phyloP scores from a whole-genome alignment of 192 early-diverging fungal genomes.

The Rhizophagus clarus region DNA sequence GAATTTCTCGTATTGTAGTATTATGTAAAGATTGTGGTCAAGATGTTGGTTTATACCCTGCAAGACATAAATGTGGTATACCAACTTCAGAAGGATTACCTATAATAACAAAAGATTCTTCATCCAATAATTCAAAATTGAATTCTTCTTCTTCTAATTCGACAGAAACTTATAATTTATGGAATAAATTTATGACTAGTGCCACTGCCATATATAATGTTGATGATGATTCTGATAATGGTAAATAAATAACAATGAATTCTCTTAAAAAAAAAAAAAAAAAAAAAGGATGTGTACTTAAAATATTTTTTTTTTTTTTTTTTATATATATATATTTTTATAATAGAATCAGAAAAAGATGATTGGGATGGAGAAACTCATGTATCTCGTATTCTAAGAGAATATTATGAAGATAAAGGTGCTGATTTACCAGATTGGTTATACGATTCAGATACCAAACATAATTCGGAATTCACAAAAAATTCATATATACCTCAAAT shows the following conservation, averaged over 20 bases:
- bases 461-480: not conserved
- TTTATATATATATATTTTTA: not conserved
- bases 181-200: conserved; percentile 29
- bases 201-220: not conserved
- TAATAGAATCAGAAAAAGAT: conserved; percentile 59
- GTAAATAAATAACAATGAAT: conserved; percentile 5
- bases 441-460: conserved; percentile 5
- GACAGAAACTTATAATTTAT: not conserved
- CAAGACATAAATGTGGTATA: conserved; percentile 49
- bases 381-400: conserved; percentile 53
- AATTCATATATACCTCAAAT: not conserved
- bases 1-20: conserved; percentile 58
- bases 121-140: not conserved
- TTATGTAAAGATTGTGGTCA: conserved; percentile 64
- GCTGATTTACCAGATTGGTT: conserved; percentile 26
- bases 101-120: conserved; percentile 35
- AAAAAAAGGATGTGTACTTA: too few relatives aligned
- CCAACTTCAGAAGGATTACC: conserved; percentile 37
- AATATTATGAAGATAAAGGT: conserved; percentile 51
- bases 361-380: conserved; percentile 60
- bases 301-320: too few relatives aligned
- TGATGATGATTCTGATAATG: conserved; percentile 24
- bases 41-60: conserved; percentile 66
- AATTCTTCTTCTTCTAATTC: not conserved
- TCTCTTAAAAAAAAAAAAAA: not conserved